These are phyloP conservation scores for Globisporangium apiculatum DNA, from an alignment of 352 stramenopile genomes.

Conservation along the genomic window DNA sequence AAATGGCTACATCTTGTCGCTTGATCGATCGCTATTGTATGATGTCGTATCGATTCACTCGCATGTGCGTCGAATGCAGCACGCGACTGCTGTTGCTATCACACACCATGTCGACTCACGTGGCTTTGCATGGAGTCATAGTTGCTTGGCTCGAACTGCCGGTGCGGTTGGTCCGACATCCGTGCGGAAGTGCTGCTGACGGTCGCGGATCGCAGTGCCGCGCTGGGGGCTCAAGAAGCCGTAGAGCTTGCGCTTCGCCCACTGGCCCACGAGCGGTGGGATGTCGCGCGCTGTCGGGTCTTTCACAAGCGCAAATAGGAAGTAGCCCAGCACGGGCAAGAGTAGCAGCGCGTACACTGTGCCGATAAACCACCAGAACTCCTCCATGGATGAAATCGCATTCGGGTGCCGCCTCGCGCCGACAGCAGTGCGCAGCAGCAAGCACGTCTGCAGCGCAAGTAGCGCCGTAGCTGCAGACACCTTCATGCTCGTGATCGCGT, in stretches of 20 bases:
- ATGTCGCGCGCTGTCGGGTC: conserved; percentile 26
- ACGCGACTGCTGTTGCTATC: too few species aligned
- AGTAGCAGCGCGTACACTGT: conserved; percentile 27
- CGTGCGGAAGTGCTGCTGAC: neutral
- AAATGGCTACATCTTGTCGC: too few species aligned
- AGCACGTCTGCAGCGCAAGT: neutral
- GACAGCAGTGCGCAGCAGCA: neutral
- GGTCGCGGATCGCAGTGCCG: neutral
- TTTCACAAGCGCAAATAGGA: conserved; percentile 17
- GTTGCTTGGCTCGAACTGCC: neutral
- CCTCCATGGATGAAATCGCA: conserved; percentile 28
- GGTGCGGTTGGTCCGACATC: neutral
- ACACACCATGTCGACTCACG: neutral
- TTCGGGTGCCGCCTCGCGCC: conserved; percentile 11
- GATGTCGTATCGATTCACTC: too few species aligned
- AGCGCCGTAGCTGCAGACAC: neutral
- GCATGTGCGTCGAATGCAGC: too few species aligned
- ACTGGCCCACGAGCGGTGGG: conserved; percentile 16
- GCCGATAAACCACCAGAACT: conserved; percentile 36
- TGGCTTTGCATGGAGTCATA: neutral
- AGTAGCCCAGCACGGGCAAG: conserved; percentile 28
- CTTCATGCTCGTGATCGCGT: neutral
- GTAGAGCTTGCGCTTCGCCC: conserved; percentile 20
- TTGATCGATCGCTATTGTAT: too few species aligned
- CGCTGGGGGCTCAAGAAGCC: conserved; percentile 19